phyloP scores from a whole-genome alignment of 139 green algal species.

The Haematococcus sp. region DNA sequence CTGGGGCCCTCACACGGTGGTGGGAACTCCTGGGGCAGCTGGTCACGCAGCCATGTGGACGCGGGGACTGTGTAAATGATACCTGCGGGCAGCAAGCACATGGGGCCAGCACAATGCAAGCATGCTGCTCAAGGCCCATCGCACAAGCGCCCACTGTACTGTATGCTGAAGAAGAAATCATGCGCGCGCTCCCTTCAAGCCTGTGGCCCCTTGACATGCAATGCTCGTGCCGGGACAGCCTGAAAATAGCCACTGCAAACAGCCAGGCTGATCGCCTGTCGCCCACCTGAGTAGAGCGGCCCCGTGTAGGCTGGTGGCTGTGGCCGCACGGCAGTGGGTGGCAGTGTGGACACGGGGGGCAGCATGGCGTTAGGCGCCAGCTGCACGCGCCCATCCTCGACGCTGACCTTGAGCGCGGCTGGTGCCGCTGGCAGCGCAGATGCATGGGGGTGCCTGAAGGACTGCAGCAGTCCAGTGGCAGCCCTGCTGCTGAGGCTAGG shows the following conservation, averaged over 20 bases:
- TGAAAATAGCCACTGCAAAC: too few species aligned
- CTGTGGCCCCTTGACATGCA: too few species aligned
- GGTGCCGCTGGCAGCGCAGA: not conserved
- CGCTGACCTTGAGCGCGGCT: not conserved
- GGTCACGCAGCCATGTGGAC: constrained; percentile 5
- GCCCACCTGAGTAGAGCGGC: not conserved
- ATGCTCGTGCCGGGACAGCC: too few species aligned
- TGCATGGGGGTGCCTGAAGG: not conserved
- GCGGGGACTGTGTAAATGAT: constrained; percentile 8
- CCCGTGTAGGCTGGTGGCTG: not conserved
- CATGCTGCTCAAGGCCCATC: too few species aligned
- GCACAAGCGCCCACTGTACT: too few species aligned
- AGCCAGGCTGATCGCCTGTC: too few species aligned
- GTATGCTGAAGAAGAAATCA: too few species aligned
- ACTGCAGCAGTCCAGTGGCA: not conserved
- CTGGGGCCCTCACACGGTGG: constrained; percentile 8
- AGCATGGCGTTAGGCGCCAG: not conserved
- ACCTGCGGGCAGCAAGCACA: constrained; percentile 10
- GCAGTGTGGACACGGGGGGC: not conserved
- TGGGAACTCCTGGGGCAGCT: constrained; percentile 8
- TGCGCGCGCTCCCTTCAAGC: too few species aligned
- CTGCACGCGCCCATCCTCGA: not conserved
- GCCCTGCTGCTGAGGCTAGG: not conserved
- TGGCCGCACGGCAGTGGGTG: not conserved
- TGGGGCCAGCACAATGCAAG: not conserved